Conservation (phyloP, 1,284 basidiomycete genomes). For the Boletus semigastroideus region DNA sequence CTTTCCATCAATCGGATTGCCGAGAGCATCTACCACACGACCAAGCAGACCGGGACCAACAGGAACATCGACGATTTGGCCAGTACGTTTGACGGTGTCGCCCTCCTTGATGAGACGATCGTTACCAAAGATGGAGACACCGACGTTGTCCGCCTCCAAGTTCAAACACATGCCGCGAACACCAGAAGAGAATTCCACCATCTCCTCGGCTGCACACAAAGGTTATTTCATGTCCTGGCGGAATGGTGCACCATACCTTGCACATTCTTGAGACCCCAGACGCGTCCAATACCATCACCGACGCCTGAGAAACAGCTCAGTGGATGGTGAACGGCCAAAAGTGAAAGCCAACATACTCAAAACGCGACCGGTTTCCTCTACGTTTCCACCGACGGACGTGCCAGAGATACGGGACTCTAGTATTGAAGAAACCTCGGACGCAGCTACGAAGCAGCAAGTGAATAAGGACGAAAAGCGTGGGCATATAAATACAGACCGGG, state of each 20-base stretch:
- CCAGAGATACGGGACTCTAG: slow-evolving; percentile 98
- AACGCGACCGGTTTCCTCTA: slow-evolving; percentile 98
- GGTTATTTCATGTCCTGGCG: slow-evolving; percentile 8
- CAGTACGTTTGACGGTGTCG: slow-evolving; percentile 99
- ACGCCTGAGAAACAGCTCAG: slow-evolving; percentile 62
- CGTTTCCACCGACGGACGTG: slow-evolving; percentile 85
- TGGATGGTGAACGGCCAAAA: slow-evolving; percentile 2
- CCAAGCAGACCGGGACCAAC: slow-evolving; percentile 96
- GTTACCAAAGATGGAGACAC: slow-evolving; percentile 99
- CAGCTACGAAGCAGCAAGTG: slow-evolving; percentile 62
- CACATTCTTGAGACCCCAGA: slow-evolving; percentile 91
- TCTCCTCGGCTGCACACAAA: slow-evolving; percentile 83
- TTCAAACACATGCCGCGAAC: slow-evolving; percentile 99
- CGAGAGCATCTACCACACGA: slow-evolving; percentile 98
- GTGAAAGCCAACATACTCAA: slow-evolving; percentile 66
- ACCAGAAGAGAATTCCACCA: slow-evolving; percentile 99
- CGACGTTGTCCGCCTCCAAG: slow-evolving; percentile 99
- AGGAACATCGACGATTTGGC: slow-evolving; percentile 99
- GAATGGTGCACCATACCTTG: slow-evolving; percentile 62
- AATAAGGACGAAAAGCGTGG: slow-evolving; percentile 5
- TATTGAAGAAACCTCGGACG: slow-evolving; percentile 98
- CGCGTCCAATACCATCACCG: slow-evolving; percentile 99
- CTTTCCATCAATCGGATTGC: slow-evolving; percentile 99
- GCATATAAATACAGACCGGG: slow-evolving; percentile 67
- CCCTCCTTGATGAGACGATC: slow-evolving; percentile 99